Percentiles rank a stretch among this genome's conserved stretches.
phyloP scores from a whole-genome alignment of 805 yeast genomes.

The Zygoascus tannicola region DNA sequence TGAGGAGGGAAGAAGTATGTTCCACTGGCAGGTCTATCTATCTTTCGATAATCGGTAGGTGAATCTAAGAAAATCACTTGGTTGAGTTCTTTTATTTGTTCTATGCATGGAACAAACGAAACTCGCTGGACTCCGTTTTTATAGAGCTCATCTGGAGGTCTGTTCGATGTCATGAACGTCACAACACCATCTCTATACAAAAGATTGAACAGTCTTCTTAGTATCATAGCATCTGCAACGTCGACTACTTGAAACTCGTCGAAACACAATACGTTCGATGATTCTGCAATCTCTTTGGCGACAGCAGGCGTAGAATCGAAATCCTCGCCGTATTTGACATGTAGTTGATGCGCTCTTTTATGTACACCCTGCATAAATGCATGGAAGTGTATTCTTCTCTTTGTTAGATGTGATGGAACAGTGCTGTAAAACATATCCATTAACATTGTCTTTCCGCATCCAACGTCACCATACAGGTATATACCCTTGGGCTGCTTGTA shows the following conservation, averaged over 20 bases:
- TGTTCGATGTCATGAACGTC: conserved; percentile 86
- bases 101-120: conserved; percentile 86
- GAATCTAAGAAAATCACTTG: conserved; percentile 75
- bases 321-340: conserved; percentile 54
- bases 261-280: conserved; percentile 75
- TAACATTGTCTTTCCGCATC: conserved; percentile 96
- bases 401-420: conserved; percentile 67
- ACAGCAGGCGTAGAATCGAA: conserved; percentile 75
- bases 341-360: conserved; percentile 72
- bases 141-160: conserved; percentile 90
- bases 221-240: conserved; percentile 96
- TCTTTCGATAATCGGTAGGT: conserved; percentile 87
- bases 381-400: conserved; percentile 84
- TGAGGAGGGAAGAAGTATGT: conserved; percentile 64
- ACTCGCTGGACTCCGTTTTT: conserved; percentile 90
- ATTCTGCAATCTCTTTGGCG: conserved; percentile 73
- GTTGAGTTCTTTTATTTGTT: conserved; percentile 60
- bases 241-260: conserved; percentile 98
- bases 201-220: conserved; percentile 61
- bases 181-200: conserved; percentile 86
- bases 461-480: conserved; percentile 93
- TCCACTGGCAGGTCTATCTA: conserved; percentile 72
- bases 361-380: conserved; percentile 94
- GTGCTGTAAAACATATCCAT: conserved; percentile 92
- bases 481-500: conserved; percentile 63